phyloP scores from a whole-genome alignment of 306 rosid species.

The Malus asiatica region DNA sequence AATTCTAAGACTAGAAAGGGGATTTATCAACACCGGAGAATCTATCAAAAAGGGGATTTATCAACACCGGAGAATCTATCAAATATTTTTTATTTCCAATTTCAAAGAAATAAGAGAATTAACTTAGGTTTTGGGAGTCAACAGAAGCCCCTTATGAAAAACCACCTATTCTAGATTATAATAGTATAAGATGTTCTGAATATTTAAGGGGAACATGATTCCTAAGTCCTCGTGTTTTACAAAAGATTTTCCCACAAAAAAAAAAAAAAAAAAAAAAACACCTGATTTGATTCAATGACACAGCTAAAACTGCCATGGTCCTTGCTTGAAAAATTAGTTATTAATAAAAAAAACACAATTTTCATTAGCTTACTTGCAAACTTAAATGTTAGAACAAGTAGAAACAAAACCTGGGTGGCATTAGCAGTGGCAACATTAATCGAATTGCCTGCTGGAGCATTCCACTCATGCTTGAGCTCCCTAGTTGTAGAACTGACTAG shows the following conservation, averaged over 20 bases:
- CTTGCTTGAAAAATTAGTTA: not conserved
- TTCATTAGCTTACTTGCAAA: not conserved
- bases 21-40: not conserved
- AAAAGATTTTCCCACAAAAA: not conserved
- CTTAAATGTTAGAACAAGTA: not conserved
- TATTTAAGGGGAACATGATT: not conserved
- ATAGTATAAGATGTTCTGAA: not conserved
- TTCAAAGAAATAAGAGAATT: not conserved
- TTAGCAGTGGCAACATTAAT: conserved; percentile 94
- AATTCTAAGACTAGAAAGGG: not conserved
- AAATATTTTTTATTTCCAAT: not conserved
- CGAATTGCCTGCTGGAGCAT: conserved; percentile 74
- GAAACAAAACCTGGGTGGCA: conserved; percentile 74
- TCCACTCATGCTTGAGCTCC: conserved; percentile 75
- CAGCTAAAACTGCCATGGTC: no score
- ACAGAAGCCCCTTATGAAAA: not conserved
- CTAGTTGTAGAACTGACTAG: conserved; percentile 80
- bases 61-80: not conserved
- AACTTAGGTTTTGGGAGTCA: not conserved
- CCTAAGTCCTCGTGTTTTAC: not conserved
- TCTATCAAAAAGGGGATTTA: not conserved
- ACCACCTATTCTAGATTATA: not conserved
- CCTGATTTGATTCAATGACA: not conserved
- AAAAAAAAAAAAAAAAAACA: no score
- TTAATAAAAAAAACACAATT: not conserved